Conservation (phyloP, 345 rosid species). For the Syzygium aqueum region DNA sequence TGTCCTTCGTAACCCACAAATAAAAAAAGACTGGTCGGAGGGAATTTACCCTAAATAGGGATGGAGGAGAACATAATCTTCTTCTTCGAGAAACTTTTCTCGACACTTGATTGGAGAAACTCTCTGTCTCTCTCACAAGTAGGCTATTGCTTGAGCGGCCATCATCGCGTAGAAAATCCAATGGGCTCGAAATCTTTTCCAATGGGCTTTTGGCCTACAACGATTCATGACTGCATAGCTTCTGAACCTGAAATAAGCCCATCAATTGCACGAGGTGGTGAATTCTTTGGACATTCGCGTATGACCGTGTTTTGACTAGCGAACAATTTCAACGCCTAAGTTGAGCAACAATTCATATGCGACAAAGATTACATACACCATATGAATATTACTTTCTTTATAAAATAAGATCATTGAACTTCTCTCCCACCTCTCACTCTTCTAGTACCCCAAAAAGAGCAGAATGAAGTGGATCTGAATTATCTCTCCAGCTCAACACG, state of each 20-base stretch:
- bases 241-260: neutral
- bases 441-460: neutral
- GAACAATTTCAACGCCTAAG: neutral
- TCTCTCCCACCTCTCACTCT: neutral
- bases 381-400: neutral
- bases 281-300: neutral
- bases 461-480: neutral
- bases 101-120: neutral
- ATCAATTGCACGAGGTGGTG: neutral
- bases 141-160: neutral
- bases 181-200: neutral
- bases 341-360: neutral
- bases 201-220: neutral
- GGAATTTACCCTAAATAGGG: neutral
- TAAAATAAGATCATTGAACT: neutral
- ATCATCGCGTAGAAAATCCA: neutral
- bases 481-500: neutral
- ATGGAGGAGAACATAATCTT: neutral
- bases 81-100: neutral
- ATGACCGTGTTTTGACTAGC: neutral
- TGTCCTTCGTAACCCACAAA: neutral
- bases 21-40: neutral
- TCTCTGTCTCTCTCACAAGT: neutral
- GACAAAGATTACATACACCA: neutral
- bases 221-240: neutral